phyloP scores from a whole-genome alignment of 345 rosid genomes.

The Rhizophora apiculata region DNA sequence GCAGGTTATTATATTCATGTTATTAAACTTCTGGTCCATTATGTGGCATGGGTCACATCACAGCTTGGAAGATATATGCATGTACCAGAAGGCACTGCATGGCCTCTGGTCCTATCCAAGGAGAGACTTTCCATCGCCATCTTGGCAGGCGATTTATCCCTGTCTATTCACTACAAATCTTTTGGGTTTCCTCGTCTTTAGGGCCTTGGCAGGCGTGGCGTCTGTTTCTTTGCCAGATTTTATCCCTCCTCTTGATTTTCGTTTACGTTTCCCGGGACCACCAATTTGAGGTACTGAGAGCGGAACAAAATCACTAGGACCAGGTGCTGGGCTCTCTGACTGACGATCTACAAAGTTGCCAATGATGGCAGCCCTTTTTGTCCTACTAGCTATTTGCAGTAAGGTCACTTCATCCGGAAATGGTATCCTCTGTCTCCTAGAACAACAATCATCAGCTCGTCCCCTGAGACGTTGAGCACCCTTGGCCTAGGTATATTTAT shows the following conservation, averaged over 20 bases:
- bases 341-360: slow-evolving; percentile 87
- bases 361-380: slow-evolving; percentile 43
- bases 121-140: too few relatives aligned
- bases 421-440: slow-evolving; percentile 74
- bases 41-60: too few relatives aligned
- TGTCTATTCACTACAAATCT: too few relatives aligned
- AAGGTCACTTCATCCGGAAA: slow-evolving; percentile 60
- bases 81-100: too few relatives aligned
- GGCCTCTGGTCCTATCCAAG: too few relatives aligned
- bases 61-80: too few relatives aligned
- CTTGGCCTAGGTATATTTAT: slow-evolving; percentile 68
- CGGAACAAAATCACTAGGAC: slow-evolving; percentile 50
- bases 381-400: slow-evolving; percentile 52
- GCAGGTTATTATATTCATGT: too few relatives aligned
- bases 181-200: too few relatives aligned
- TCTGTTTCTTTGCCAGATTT: slow-evolving; percentile 25
- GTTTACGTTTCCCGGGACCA: slow-evolving; percentile 28
- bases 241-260: slow-evolving; percentile 38
- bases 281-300: slow-evolving; percentile 32
- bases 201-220: background rate
- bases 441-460: slow-evolving; percentile 83
- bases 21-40: too few relatives aligned
- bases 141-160: too few relatives aligned
- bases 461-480: slow-evolving; percentile 52
- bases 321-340: slow-evolving; percentile 68